Base-by-base conservation (phyloP, 2,329 filamentous ascomycete genomes). In the Aspergillus unguis region DNA sequence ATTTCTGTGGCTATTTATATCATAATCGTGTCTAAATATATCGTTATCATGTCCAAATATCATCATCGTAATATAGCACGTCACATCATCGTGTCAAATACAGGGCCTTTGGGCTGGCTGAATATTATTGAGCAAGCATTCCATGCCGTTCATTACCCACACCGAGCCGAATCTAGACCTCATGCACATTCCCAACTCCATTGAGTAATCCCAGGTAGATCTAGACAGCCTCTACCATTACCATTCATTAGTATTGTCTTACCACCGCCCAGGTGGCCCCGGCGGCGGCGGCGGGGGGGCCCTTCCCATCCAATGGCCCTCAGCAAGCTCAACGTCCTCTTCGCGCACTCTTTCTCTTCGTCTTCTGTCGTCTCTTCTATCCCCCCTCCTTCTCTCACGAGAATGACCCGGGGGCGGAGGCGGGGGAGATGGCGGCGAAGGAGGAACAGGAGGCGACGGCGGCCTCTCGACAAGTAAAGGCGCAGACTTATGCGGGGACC, bases 251-350 rank as follows among this genome's bases (percentile, higher is more conserved):
- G 10, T 17, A 32, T 27, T 17, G 17, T 17, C 17, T 5, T 36
- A 61, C 59, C 59, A 55, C 17, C 58, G 47, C 29, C 52, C 56
- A 25, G 49, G 46, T 6, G 52, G 42, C 38, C 48, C 46, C 55
- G 57, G 27, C 58, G 59, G 9, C 55, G 48, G 17, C 17, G 17
- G 17, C 17, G 17, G 17, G 17, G 17, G 17, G 17, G 17, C 17
- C 17, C 17, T 17, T 17, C 17, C 17, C 17, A 17, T 17, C 17
- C 17, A 17, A 17, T 17, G 17, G 29, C 41, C 38, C 40, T 64
- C 61, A 33, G 59, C 36, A 38, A 38, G 23, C 17, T n/a, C 57
- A 36, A 62, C 48, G 53, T 62, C 58, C 33, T 67, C 44, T 27
- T 52, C 66, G 23, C 41, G 37, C n/a, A 41, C 37, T 2, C 37